These are phyloP conservation scores for Paraglomus brasilianum DNA, from an alignment of 192 early-diverging fungal species.

Conservation along the genomic window DNA sequence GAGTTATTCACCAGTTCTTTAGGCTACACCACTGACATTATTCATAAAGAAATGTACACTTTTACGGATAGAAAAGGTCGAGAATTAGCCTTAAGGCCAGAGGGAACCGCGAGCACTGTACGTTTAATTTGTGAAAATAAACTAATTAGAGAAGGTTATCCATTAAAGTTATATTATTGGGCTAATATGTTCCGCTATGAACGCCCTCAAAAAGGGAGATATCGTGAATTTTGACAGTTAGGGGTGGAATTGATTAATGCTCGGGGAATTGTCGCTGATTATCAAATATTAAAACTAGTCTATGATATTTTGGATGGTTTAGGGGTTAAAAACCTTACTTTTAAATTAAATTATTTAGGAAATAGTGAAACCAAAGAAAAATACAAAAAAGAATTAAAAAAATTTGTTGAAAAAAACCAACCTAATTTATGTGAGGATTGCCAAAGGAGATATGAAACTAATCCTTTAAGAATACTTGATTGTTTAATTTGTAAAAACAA, in stretches of 20 bases:
- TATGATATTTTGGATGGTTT: conserved; percentile 18
- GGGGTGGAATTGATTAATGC: conserved; percentile 19
- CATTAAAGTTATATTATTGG: conserved; percentile 21
- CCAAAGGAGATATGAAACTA: neutral
- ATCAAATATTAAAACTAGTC: conserved; percentile 19
- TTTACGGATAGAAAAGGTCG: conserved; percentile 4
- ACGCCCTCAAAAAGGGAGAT: conserved; percentile 22
- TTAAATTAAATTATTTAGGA: conserved; percentile 27
- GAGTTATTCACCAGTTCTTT: conserved; percentile 21
- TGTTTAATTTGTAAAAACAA: conserved; percentile 3
- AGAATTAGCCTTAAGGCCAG: conserved; percentile 7
- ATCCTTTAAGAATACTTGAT: neutral
- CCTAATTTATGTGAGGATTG: neutral
- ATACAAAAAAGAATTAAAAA: conserved; percentile 6
- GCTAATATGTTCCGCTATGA: conserved; percentile 25
- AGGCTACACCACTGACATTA: conserved; percentile 20
- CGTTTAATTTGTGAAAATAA: conserved; percentile 22
- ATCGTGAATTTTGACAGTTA: conserved; percentile 15
- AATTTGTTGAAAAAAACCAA: neutral
- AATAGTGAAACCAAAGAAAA: conserved; percentile 1
- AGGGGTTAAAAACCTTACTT: conserved; percentile 22
- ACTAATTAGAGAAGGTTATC: conserved; percentile 6
- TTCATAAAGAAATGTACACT: conserved; percentile 22
- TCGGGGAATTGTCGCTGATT: conserved; percentile 3
- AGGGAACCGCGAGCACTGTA: conserved; percentile 8